Percentiles rank a stretch among this genome's conserved stretches.
These are phyloP conservation scores for Neonectria coccinea DNA, from an alignment of 2,329 filamentous ascomycete species.

Conservation along the genomic window DNA sequence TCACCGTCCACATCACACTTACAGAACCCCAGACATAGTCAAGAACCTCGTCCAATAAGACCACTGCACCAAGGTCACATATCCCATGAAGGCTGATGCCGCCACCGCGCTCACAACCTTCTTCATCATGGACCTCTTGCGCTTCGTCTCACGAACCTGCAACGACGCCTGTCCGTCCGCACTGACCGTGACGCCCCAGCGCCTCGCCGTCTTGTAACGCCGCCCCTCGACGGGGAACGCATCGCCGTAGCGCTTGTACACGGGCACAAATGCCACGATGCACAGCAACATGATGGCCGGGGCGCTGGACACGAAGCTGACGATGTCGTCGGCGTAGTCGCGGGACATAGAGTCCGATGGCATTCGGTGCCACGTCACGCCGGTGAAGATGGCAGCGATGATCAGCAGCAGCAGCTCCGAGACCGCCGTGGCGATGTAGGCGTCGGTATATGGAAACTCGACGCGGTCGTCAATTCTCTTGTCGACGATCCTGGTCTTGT, in stretches of 20 bases:
- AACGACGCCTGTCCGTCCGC: conserved; percentile 34
- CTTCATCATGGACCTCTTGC: conserved; percentile 17
- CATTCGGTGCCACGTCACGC: conserved; percentile 43
- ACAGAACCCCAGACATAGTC: conserved; percentile 36
- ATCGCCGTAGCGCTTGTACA: conserved; percentile 40
- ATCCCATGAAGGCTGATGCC: conserved; percentile 29
- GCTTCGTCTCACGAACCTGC: conserved; percentile 23
- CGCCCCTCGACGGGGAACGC: conserved; percentile 40
- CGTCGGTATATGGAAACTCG: conserved; percentile 42
- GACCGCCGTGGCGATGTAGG: conserved; percentile 36
- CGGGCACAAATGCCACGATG: conserved; percentile 34
- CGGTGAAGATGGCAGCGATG: conserved; percentile 39
- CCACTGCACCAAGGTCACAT: conserved; percentile 31
- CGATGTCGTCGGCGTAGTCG: conserved; percentile 34
- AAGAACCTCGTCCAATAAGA: conserved; percentile 39
- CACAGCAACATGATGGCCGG: conserved; percentile 38
- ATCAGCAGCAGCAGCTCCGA: conserved; percentile 37
- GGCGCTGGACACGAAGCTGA: conserved; percentile 37
- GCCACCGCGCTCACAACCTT: conserved; percentile 25
- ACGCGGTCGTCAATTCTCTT: conserved; percentile 35
- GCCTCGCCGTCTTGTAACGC: conserved; percentile 35
- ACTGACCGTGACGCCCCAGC: conserved; percentile 37
- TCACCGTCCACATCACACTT: neutral
- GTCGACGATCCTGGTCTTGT: conserved; percentile 38
- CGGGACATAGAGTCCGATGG: conserved; percentile 22